phyloP scores from a whole-genome alignment of 2,329 filamentous ascomycete species.

The Hypoxylon sp. region DNA sequence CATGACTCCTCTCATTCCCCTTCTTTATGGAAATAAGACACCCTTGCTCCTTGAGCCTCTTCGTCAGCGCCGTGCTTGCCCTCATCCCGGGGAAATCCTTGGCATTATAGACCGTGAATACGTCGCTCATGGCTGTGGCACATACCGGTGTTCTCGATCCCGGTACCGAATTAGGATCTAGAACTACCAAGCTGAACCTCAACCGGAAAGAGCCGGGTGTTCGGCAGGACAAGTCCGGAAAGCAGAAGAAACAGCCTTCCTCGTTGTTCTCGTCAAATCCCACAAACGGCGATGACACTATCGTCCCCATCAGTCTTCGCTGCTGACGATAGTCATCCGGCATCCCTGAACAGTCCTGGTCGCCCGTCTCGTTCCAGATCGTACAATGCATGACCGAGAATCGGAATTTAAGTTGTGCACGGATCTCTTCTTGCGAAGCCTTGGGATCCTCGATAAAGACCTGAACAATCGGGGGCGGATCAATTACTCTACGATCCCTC shows the following conservation, averaged over 20 bases:
- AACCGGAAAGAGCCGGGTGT: constrained; percentile 83
- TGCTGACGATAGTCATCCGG: constrained; percentile 80
- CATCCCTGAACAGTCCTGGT: constrained; percentile 78
- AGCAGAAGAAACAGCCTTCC: constrained; percentile 88
- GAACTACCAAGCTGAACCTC: constrained; percentile 79
- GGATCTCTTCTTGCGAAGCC: constrained; percentile 68
- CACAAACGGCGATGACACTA: constrained; percentile 83
- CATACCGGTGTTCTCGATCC: constrained; percentile 67
- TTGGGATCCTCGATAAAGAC: constrained; percentile 74
- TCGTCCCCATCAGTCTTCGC: constrained; percentile 82
- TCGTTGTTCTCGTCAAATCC: constrained; percentile 80
- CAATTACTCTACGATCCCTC: constrained; percentile 84
- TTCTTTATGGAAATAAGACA: constrained; percentile 91
- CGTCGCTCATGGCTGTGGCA: constrained; percentile 72
- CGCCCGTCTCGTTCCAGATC: constrained; percentile 78
- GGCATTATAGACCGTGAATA: constrained; percentile 86
- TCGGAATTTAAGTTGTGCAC: constrained; percentile 69
- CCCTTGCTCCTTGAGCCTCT: constrained; percentile 82
- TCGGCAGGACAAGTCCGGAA: constrained; percentile 84
- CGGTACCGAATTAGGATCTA: constrained; percentile 74
- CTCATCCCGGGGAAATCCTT: constrained; percentile 91
- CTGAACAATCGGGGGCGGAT: constrained; percentile 87
- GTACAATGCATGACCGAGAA: constrained; percentile 83
- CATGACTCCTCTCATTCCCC: constrained; percentile 76
- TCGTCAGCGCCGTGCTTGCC: constrained; percentile 80